These are phyloP conservation scores for Syzygium jambos DNA, from an alignment of 345 rosid genomes.

Conservation along the genomic window DNA sequence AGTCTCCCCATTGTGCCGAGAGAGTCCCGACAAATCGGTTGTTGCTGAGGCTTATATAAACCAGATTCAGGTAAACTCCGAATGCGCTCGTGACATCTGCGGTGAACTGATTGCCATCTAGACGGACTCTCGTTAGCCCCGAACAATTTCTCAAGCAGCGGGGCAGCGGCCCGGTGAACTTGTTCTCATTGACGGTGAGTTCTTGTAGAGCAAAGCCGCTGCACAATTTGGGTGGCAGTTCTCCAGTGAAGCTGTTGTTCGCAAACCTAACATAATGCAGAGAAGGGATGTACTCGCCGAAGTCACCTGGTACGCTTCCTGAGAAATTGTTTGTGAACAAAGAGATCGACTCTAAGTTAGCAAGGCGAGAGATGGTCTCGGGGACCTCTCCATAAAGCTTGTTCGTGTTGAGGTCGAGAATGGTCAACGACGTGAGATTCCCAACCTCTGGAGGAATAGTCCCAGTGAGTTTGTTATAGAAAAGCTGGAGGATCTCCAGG, in stretches of 20 bases:
- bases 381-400: slow-evolving; percentile 42
- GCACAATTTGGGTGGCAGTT: slow-evolving; percentile 48
- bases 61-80: slow-evolving; percentile 36
- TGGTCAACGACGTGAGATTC: slow-evolving; percentile 25
- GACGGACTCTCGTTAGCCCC: slow-evolving; percentile 25
- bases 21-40: slow-evolving; percentile 45
- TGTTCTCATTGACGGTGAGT: slow-evolving; percentile 42
- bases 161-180: slow-evolving; percentile 47
- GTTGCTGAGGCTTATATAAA: slow-evolving; percentile 23
- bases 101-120: slow-evolving; percentile 44
- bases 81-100: slow-evolving; percentile 46
- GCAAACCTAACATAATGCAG: slow-evolving; percentile 40
- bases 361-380: slow-evolving; percentile 30
- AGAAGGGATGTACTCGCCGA: slow-evolving; percentile 35
- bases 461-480: slow-evolving; percentile 38
- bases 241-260: slow-evolving; percentile 52
- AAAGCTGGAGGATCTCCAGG: slow-evolving; percentile 27
- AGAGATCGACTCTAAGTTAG: slow-evolving; percentile 10
- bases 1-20: slow-evolving; percentile 50
- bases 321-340: slow-evolving; percentile 42
- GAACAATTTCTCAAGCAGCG: slow-evolving; percentile 45
- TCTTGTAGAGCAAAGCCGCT: slow-evolving; percentile 29
- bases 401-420: slow-evolving; percentile 42
- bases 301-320: slow-evolving; percentile 36
- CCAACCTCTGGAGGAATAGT: slow-evolving; percentile 41